Base-by-base conservation (phyloP, 495 filamentous ascomycete genomes). In the Podospora anserina region DNA sequence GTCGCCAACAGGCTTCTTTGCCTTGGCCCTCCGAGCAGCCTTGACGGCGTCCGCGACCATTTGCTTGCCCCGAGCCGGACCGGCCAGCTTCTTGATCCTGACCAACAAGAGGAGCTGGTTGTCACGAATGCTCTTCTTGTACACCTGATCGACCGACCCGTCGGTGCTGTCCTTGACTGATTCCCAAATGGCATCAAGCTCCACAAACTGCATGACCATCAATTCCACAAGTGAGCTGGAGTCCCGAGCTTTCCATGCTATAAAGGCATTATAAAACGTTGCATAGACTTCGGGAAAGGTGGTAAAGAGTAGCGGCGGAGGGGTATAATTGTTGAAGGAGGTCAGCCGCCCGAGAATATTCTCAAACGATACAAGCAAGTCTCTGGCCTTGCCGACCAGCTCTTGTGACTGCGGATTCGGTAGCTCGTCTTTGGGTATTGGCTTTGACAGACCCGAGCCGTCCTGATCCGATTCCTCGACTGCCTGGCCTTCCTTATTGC, bases 181-280 rank as follows among this genome's bases (percentile, higher is more conserved):
- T 75, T 97, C 93, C 89, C 93, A 97, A 39, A 99, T 99, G 27
- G 93, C 88, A 76, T 99, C 95, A 19, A 99, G 82, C 76, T 97
- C 94, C 34, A 96, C 90, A 76, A 97, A 98, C 76, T 97, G 93
- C 59, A 93, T 89, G 27, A 98, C 84, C 95, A 99, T 98, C 64
- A 94, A 92, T 69, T 96, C 91, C 66, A 98, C 90, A 39, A 99
- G 79, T 4, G 92, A 90, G 59, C 88, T 90, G 1, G 94, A 95
- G 77, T 99, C 95, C 64, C 93, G 88, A 9, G 92, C 87, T 77
- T 97, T 97, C 95, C 95, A 99, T 11, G 93, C 90, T 70, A 93
- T 90, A 77, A 99, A 97, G 19, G 94, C 93, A 34, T 92, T 93
- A 73, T 91, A 89, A 76, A 96, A 99, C 1, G 92, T 86, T 61